Conservation (phyloP, 176 grass and related monocot genomes). For the Poa annua region DNA sequence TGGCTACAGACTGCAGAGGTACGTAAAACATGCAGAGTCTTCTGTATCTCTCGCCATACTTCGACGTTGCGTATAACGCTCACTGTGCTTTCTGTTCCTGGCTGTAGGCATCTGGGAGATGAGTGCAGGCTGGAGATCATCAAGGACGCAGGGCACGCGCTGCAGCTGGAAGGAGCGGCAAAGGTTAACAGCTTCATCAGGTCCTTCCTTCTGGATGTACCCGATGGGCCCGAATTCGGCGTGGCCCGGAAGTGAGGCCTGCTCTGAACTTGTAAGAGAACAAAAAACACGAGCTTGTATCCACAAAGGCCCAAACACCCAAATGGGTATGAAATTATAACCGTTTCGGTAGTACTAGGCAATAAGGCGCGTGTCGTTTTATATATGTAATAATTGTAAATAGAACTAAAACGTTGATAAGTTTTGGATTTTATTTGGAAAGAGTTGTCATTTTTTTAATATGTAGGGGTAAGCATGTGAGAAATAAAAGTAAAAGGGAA, state of each 20-base stretch:
- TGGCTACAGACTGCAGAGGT: conserved; percentile 74
- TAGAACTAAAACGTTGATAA: too few species aligned
- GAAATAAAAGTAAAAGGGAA: too few species aligned
- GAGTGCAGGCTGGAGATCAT: conserved; percentile 70
- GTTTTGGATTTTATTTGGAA: too few species aligned
- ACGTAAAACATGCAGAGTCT: too few species aligned
- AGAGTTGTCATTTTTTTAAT: too few species aligned
- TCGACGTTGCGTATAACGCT: too few species aligned
- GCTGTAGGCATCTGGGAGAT: conserved; percentile 66
- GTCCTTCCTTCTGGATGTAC: conserved; percentile 56
- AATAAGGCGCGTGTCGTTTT: too few species aligned
- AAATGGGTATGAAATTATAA: too few species aligned
- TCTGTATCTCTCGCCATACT: not conserved
- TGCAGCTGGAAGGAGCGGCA: conserved; percentile 69
- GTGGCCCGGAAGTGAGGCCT: not conserved
- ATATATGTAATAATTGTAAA: too few species aligned
- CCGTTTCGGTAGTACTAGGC: too few species aligned
- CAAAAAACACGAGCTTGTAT: not conserved
- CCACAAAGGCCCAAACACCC: not conserved
- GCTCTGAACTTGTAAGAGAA: not conserved
- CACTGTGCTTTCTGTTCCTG: not conserved
- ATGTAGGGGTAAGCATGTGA: too few species aligned
- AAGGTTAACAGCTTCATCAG: conserved; percentile 61
- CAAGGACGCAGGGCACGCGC: conserved; percentile 73
- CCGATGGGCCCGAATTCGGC: not conserved